A percentile compares a stretch with the other conserved stretches of the same genome.
Conservation (phyloP, 2,329 filamentous ascomycete genomes). For the Ceratocystis alfenasii region DNA sequence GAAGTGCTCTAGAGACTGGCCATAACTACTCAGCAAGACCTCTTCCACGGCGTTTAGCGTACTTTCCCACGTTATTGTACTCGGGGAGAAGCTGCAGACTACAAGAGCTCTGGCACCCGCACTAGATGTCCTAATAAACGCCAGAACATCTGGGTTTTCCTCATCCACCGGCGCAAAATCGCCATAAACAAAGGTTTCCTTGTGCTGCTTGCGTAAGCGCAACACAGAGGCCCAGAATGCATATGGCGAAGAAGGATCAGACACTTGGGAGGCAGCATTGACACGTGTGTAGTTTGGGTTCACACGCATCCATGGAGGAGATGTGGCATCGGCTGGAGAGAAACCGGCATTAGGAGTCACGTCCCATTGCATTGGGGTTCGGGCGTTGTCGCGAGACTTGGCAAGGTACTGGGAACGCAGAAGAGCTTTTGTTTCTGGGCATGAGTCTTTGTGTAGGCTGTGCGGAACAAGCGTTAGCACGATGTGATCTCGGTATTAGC, state of each 20-base stretch:
- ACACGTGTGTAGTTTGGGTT: conserved; percentile 50
- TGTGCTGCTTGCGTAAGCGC: conserved; percentile 46
- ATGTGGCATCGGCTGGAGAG: conserved; percentile 33
- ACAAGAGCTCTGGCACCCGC: conserved; percentile 30
- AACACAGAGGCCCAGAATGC: conserved; percentile 51
- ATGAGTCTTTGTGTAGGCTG: conserved; percentile 32
- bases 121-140: conserved; percentile 30
- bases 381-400: conserved; percentile 56
- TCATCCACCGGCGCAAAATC: conserved; percentile 29
- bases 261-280: conserved; percentile 48
- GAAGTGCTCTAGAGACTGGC: conserved; percentile 27
- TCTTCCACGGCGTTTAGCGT: conserved; percentile 26
- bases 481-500: conserved; percentile 6
- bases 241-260: conserved; percentile 41
- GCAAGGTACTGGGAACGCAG: conserved; percentile 39
- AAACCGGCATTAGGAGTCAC: conserved; percentile 51
- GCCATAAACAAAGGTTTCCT: conserved; percentile 56
- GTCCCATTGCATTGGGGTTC: conserved; percentile 63
- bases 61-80: conserved; percentile 28
- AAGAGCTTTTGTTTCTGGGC: conserved; percentile 30
- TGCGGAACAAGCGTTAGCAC: neutral
- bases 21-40: conserved; percentile 30
- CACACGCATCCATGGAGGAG: conserved; percentile 57
- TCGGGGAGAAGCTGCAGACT: conserved; percentile 32
- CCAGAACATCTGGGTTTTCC: conserved; percentile 30